Evolutionary conservation across 805 yeast genomes (phyloP), one percentile per base, ranked within the genome.

Genomic region (Saccharomycopsis sp.): DNA sequence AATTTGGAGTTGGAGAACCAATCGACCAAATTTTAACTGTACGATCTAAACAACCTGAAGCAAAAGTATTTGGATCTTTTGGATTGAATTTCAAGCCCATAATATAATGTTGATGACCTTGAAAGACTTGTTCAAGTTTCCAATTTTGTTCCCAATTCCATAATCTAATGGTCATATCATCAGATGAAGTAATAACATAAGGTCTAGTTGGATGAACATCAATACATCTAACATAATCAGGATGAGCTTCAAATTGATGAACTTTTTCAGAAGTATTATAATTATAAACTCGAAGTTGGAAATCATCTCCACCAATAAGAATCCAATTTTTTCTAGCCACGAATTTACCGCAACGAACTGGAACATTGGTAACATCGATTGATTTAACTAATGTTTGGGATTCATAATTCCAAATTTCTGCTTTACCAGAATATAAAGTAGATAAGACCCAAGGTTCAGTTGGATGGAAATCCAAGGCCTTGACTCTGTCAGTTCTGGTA

Each of bases 111-210:
- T 77, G 85, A 61, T 92, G 98, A 44, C 98, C 97, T 62, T 85
- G 95, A 58, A 83, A 92, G 28, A 79, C 75, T 60, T 85, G 96
- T 59, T 85, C 92, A 50, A 81, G 63, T 51, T 75, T 75, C 98
- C 98, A 92, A 56, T 74, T 75, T 55, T 77, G 76, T 42, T 92
- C 98, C 98, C 98, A 92, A 61, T 92, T 88, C 97, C 97, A 92
- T 57, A 88, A 70, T 62, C 80, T 86, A 57, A 92, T 75, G 31
- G 94, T 74, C 69, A 83, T 76, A 59, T 92, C 98, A 63, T 92
- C 98, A 35, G 89, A 78, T 29, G 87, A 84, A 2, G 96, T 82
- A 52, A 92, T 68, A 37, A 92, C 70, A 53, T 82, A 83, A 19
- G 97, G 94, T 63, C 83, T 84, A 14, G 89, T 70, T 32, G 97